phyloP scores from a whole-genome alignment of 306 rosid species.

The Fagus crenata region DNA sequence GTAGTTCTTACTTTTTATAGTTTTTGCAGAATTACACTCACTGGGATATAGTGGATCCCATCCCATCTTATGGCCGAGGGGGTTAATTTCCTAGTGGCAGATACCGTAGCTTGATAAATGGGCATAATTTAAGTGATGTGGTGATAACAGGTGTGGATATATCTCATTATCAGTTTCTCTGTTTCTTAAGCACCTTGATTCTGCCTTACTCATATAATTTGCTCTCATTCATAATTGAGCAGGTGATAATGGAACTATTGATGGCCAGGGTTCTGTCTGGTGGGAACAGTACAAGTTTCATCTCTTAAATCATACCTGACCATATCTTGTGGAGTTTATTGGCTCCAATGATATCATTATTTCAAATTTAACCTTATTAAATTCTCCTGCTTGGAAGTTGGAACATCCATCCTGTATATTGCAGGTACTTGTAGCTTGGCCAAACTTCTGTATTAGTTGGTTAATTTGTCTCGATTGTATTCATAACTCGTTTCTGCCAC shows the following conservation, averaged over 20 bases:
- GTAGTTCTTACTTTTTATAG: background rate
- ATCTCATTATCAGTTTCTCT: background rate
- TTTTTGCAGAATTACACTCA: constrained; percentile 43
- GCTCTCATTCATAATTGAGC: constrained; percentile 4
- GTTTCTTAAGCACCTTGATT: constrained; percentile 1
- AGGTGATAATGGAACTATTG: constrained; percentile 74
- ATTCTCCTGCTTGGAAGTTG: constrained; percentile 54
- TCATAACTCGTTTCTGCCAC: background rate
- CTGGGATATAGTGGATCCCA: constrained; percentile 48
- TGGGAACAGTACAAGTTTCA: constrained; percentile 51
- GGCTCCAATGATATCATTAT: constrained; percentile 44
- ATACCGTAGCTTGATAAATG: constrained; percentile 56
- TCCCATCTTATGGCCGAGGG: constrained; percentile 62
- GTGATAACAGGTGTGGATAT: constrained; percentile 53
- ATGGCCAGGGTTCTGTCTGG: constrained; percentile 74
- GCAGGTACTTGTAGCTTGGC: constrained; percentile 44
- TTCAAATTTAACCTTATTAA: constrained; percentile 62
- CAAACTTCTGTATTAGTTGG: constrained; percentile 1
- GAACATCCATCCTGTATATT: constrained; percentile 69
- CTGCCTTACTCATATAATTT: background rate
- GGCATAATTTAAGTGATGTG: constrained; percentile 53
- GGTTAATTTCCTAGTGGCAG: constrained; percentile 48
- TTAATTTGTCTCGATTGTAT: background rate
- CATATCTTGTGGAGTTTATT: constrained; percentile 60
- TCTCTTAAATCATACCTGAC: constrained; percentile 58